Base-by-base conservation (phyloP, 2,329 filamentous ascomycete genomes). In the Fusarium drepaniforme region DNA sequence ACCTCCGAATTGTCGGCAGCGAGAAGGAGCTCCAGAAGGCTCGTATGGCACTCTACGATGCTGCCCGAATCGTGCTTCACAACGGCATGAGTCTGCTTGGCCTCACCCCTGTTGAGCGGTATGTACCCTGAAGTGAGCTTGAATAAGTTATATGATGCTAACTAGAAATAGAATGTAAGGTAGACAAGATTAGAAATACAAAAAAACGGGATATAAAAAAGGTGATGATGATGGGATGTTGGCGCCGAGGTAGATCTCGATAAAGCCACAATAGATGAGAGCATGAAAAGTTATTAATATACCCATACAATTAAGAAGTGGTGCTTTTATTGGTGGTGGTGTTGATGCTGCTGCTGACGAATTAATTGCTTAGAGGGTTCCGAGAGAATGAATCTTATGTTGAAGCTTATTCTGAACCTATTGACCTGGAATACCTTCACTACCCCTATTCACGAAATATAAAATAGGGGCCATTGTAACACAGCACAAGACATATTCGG, bases 1-100 rank as follows among this genome's bases (percentile, higher is more conserved):
- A 94, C 70, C 87, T 97, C 72, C 91, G 93, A 80, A 94, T 97
- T 64, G 90, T 97, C n/a, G 93, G 94, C 64, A 93, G 91, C 71
- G 93, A 96, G 83, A 87, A 86, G 35, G 91, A 93, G 81, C 84
- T 95, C 65, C 92, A 93, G 87, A 85, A 84, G 79, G 83, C 83
- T 33, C 89, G 94, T 76, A 90, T 95, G 88, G 93, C 93, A 13
- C 85, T 97, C 77, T 97, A 97, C 82, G 91, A 93, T 76, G 88
- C 92, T 4, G 93, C 94, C 8, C 89, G 93, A 79, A 91, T 92
- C 71, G 94, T 96, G 40, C 86, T 97, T 73, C 89, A 89, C 79
- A 97, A 97, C 82, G 95, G 94, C 71, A 97, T 97, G 95, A 89
- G 89, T 73, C 83, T 97, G 78, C 86, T 97, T 75, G 95, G 95